These are phyloP conservation scores for Ophiostoma tasmaniense DNA, from an alignment of 2,329 filamentous ascomycete genomes.

Conservation along the genomic window DNA sequence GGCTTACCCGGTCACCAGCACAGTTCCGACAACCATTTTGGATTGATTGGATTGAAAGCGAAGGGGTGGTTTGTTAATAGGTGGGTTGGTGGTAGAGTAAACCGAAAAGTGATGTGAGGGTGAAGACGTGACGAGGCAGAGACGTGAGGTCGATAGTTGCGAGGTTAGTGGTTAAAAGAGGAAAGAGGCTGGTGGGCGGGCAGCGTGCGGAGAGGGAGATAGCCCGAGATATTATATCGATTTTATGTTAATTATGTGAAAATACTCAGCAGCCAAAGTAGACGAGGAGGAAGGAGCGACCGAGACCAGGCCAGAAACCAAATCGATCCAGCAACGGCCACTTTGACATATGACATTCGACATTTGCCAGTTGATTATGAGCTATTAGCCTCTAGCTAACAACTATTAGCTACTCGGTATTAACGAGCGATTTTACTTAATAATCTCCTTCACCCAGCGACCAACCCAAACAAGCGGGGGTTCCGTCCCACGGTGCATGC, in stretches of 20 bases:
- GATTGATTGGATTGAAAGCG: constrained; percentile 10
- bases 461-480: constrained; percentile 9
- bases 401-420: not conserved
- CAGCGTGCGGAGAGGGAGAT: not conserved
- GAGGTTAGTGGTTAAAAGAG: not conserved
- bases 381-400: not conserved
- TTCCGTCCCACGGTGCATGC: constrained; percentile 5
- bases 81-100: not conserved
- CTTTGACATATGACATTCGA: not conserved
- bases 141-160: not conserved
- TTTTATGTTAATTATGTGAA: not conserved
- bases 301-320: not conserved
- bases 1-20: constrained; percentile 83
- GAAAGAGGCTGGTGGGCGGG: not conserved
- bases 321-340: constrained; percentile 2
- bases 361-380: not conserved
- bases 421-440: not conserved
- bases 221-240: constrained; percentile 1
- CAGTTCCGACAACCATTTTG: constrained; percentile 73
- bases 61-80: not conserved
- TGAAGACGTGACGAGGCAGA: not conserved
- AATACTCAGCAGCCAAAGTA: not conserved
- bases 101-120: not conserved
- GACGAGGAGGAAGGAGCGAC: not conserved
- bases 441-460: not conserved